Conservation (phyloP, 257 asterid species). For the Haberlea rhodopensis region DNA sequence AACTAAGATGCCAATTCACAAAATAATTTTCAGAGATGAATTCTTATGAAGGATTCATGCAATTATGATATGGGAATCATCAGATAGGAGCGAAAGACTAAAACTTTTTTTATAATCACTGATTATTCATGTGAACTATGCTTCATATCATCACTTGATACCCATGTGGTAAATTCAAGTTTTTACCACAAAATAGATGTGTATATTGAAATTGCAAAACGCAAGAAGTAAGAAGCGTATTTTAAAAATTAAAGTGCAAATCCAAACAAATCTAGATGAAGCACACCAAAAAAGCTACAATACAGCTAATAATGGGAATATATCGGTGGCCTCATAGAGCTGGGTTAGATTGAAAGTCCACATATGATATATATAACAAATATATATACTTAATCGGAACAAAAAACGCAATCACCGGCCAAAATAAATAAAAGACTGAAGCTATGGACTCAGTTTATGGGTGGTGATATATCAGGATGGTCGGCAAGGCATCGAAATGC, state of each 20-base stretch:
- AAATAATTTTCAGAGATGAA: too few species aligned
- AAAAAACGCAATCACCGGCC: background rate
- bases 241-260: too few species aligned
- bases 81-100: conserved; percentile 33
- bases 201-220: too few species aligned
- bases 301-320: too few species aligned
- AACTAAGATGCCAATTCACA: background rate
- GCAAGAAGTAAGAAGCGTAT: too few species aligned
- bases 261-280: too few species aligned
- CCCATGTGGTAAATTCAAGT: background rate
- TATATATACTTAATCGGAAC: background rate
- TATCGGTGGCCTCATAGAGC: background rate
- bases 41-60: too few species aligned
- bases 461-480: conserved; percentile 41
- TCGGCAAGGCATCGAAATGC: conserved; percentile 32
- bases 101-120: conserved; percentile 19
- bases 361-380: background rate
- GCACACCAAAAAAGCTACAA: background rate
- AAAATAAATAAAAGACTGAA: too few species aligned
- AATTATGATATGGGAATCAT: conserved; percentile 11
- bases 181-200: too few species aligned
- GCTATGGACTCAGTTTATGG: conserved; percentile 37
- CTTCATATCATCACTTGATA: conserved; percentile 25
- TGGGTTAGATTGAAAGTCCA: background rate
- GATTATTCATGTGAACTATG: conserved; percentile 28